Evolutionary conservation across 345 rosid species (phyloP).

Genomic region (Lumnitzera littorea): DNA sequence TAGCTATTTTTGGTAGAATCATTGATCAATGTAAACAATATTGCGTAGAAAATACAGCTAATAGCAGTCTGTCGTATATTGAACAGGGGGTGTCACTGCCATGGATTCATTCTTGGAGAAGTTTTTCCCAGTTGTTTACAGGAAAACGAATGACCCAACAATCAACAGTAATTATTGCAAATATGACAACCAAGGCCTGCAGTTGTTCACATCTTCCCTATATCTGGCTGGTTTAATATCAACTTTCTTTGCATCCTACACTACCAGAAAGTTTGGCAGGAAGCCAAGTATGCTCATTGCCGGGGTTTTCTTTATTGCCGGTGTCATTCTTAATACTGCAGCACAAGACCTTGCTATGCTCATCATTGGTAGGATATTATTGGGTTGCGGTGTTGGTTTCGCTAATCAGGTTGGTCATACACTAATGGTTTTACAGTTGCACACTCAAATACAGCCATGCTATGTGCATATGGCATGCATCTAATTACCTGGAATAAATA

Average conservation of each 20-base stretch:
- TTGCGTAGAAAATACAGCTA: not conserved
- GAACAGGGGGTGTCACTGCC: constrained; percentile 80
- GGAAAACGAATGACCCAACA: constrained; percentile 20
- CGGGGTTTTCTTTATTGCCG: constrained; percentile 63
- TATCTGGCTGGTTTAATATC: constrained; percentile 84
- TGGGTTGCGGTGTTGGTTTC: constrained; percentile 93
- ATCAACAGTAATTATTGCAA: constrained; percentile 68
- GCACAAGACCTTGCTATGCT: constrained; percentile 89
- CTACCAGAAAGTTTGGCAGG: constrained; percentile 78
- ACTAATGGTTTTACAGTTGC: not conserved
- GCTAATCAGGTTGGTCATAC: constrained; percentile 62
- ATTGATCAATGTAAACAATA: no score
- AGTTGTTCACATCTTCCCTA: constrained; percentile 84
- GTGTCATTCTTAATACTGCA: constrained; percentile 65
- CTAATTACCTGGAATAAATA: no score
- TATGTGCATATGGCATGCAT: no score
- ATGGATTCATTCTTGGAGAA: constrained; percentile 74
- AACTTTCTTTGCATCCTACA: constrained; percentile 91
- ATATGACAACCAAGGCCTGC: constrained; percentile 87
- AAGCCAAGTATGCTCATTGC: constrained; percentile 86
- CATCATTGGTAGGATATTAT: constrained; percentile 75
- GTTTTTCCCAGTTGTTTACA: constrained; percentile 72
- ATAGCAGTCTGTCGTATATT: not conserved
- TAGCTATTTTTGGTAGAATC: no score
- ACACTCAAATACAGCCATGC: no score